Base-by-base conservation (phyloP, 1,284 basidiomycete species). In the Anthracocystis setariae region DNA sequence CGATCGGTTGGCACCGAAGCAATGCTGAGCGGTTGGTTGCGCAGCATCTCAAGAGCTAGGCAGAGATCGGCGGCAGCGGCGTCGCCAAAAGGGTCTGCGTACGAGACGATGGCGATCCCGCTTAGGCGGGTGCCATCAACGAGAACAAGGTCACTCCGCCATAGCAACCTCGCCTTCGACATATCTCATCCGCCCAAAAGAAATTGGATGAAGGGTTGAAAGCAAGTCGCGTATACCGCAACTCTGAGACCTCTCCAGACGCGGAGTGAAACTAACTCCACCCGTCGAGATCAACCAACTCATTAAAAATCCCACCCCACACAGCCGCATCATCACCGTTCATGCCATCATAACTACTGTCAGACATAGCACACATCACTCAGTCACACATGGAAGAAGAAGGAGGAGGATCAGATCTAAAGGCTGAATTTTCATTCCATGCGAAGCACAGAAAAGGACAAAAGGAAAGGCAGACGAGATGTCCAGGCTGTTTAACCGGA, bases 1-100 rank as follows among this genome's bases (percentile, higher is more conserved):
- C 56, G 43, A 17, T 51, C 38, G 5, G 27, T 51, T 23, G 40
- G 37, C 8, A 69, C 49, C 3, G 61, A 57, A 0, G 64, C 42
- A 13, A 78, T 55, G 23, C 55, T 59, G 0, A 81, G 59, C 7
- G 78, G 69, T 13, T 69, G 62, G 49, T 81, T 77, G 4, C 79
- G 76, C 7, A 81, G 73, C 78, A 81, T 81, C 53, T 81, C 78
- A 25, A 81, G 56, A 0, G 79, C 77, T 23, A 81, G 52, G 52
- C 78, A 77, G 25, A 81, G 53, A 24, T 76, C 79, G n/a, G 73
- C 77, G 33, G 80, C 78, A 21, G 64, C 48, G 2, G 52, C 46
- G 13, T 24, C 50, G 44, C 40, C 48, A 53, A 79, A 80, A 2
- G 80, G 79, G 20, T 76, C 66, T 48, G 70, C 59, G 33, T 68